Evolutionary conservation across 2,329 filamentous ascomycete species (phyloP).

Genomic region (Alternaria dauci): DNA sequence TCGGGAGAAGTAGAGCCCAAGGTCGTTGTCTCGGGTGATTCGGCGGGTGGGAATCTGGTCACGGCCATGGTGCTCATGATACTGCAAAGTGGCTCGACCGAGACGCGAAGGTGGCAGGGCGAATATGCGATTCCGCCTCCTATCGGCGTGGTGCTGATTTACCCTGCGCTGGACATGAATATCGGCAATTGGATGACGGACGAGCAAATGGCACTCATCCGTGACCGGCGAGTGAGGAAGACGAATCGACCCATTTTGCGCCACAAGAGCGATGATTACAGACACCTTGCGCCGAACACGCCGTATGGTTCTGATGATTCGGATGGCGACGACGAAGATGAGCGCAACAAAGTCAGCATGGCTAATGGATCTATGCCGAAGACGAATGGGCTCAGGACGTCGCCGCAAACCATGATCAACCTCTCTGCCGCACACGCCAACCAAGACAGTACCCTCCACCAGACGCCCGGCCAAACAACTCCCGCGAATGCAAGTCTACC

Average conservation of each 20-base stretch:
- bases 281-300: constrained; percentile 79
- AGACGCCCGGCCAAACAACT: constrained; percentile 35
- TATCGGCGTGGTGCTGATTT: constrained; percentile 83
- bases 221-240: constrained; percentile 78
- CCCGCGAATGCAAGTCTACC: constrained; percentile 17
- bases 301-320: constrained; percentile 83
- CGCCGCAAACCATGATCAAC: constrained; percentile 48
- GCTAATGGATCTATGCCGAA: constrained; percentile 21
- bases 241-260: constrained; percentile 81
- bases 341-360: constrained; percentile 25
- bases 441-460: constrained; percentile 32
- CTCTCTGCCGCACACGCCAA: constrained; percentile 52
- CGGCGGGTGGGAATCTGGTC: constrained; percentile 82
- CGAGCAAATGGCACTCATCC: constrained; percentile 94
- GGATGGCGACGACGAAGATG: constrained; percentile 54
- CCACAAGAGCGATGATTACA: constrained; percentile 89
- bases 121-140: constrained; percentile 74
- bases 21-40: constrained; percentile 79
- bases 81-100: constrained; percentile 73
- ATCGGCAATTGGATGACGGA: constrained; percentile 99
- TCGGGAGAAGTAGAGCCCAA: constrained; percentile 71
- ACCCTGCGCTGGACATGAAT: constrained; percentile 93
- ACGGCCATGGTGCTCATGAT: constrained; percentile 88
- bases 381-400: constrained; percentile 39
- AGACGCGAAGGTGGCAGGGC: constrained; percentile 64